Conservation (phyloP, 2,329 filamentous ascomycete species). For the Aspergillus sp. region DNA sequence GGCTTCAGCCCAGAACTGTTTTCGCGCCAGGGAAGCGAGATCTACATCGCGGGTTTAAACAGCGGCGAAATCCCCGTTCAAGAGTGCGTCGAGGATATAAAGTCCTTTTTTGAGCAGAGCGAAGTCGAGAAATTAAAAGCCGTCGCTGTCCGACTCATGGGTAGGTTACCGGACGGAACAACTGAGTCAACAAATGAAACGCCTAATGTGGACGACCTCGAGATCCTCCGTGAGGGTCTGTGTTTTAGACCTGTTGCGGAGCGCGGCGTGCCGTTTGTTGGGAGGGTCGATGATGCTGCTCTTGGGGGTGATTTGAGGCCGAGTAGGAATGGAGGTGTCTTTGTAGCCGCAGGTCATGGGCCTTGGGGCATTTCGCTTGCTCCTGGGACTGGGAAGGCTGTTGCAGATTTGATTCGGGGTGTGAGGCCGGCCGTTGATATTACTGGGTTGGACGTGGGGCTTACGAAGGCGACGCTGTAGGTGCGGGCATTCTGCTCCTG, state of each 20-base stretch:
- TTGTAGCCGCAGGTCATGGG: constrained; percentile 70
- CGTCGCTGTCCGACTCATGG: constrained; percentile 36
- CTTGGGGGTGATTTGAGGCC: constrained; percentile 57
- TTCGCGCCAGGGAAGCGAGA: constrained; percentile 63
- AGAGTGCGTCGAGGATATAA: constrained; percentile 43
- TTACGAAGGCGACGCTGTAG: constrained; percentile 2
- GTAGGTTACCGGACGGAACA: constrained; percentile 20
- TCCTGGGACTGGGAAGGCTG: constrained; percentile 68
- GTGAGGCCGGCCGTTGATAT: constrained; percentile 61
- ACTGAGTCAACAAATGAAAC: constrained; percentile 21
- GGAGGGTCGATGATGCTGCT: constrained; percentile 55
- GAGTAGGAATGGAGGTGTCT: constrained; percentile 58
- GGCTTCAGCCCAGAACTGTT: constrained; percentile 72
- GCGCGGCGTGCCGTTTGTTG: constrained; percentile 64
- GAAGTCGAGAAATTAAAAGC: constrained; percentile 37
- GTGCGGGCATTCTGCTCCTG: background rate
- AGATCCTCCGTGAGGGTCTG: constrained; percentile 64
- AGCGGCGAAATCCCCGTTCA: constrained; percentile 61
- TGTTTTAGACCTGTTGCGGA: constrained; percentile 73
- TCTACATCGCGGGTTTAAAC: constrained; percentile 75
- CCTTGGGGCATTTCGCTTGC: constrained; percentile 70
- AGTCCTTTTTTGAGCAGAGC: constrained; percentile 42
- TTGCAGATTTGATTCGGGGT: constrained; percentile 69
- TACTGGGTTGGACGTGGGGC: constrained; percentile 45
- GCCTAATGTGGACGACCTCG: constrained; percentile 51